A percentile compares a stretch with the other conserved stretches of the same genome.
These are phyloP conservation scores for Lignosus rhinocerotis DNA, from an alignment of 1,284 basidiomycete genomes.

Conservation along the genomic window DNA sequence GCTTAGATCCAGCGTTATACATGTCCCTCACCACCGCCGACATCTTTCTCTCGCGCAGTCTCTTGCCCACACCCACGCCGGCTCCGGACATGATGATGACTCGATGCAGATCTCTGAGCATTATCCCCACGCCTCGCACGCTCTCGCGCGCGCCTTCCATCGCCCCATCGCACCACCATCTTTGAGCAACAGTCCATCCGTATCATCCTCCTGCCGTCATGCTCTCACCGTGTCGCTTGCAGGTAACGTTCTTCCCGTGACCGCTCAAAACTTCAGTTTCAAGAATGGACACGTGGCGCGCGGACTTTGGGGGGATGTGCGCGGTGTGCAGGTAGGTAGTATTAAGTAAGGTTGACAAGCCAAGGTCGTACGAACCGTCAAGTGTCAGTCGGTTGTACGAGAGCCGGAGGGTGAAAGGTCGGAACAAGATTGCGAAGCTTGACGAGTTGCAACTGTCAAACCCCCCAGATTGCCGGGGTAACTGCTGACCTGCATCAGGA, in stretches of 20 bases:
- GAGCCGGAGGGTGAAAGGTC: background rate
- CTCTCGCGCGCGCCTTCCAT: no score
- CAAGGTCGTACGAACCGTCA: no score
- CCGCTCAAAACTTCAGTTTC: background rate
- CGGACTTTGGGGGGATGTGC: background rate
- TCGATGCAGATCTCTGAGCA: background rate
- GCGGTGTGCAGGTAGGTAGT: no score
- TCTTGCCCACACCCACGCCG: background rate
- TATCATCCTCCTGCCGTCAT: no score
- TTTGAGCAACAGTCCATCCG: background rate
- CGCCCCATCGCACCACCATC: background rate
- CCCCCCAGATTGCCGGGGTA: background rate
- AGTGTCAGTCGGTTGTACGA: background rate
- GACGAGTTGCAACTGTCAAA: slow-evolving; percentile 1
- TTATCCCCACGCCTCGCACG: no score
- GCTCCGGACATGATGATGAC: background rate
- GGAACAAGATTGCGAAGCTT: background rate
- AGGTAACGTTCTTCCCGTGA: background rate
- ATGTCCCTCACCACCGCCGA: background rate
- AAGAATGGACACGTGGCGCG: background rate
- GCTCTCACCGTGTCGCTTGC: no score
- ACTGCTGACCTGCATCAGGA: no score
- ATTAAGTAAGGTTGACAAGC: no score
- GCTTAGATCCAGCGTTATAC: background rate
- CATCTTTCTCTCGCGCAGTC: background rate